Evolutionary conservation across 2,329 filamentous ascomycete species (phyloP), one percentile per base, ranked within the genome.

Genomic region (Monosporascus cannonballus): DNA sequence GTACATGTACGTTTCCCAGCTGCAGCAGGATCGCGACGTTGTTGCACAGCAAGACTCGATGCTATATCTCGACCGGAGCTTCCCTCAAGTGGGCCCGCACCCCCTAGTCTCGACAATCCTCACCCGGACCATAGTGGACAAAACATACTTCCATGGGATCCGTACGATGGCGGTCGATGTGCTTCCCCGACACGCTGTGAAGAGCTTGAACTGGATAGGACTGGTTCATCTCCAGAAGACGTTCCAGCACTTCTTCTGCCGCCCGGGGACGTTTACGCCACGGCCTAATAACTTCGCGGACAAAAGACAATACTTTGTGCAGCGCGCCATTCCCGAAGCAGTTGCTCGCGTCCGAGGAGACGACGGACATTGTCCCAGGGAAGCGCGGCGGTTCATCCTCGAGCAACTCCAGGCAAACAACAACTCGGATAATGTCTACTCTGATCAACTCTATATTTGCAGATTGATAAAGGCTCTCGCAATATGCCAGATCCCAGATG

Each of bases 1-100:
- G 4, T 97, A 97, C 76, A 99, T 99, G 95, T 96, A 94, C 67
- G 84, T 96, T 54, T 96, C 94, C 22, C 94, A 99, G 69, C 77
- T 99, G 56, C 94, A 99, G 68, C 94, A 99, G 70, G 94, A 99
- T 70, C 82, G 93, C 62, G 95, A 99, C 68, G 90, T 99, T 54
- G 90, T 96, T 58, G 95, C 95, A n/a, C 84, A 87, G 60, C 81
- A 85, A 62, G 83, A 87, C 61, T 83, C 90, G 4, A 83, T 96
- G 73, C 78, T 94, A 63, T 90, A 87, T 65, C 81, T 96, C 59
- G 77, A 81, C 41, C 70, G 70, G 68, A 79, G 67, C 72, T 85
- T 66, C 72, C 52, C 54, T 2, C 65, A 58, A 38, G 59, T 59
- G 2, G 65, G 83, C 47, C 80, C 89, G 22, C 89, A 93, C 69